Base-by-base conservation (phyloP, 495 filamentous ascomycete genomes). In the Daldinia caldariorum region DNA sequence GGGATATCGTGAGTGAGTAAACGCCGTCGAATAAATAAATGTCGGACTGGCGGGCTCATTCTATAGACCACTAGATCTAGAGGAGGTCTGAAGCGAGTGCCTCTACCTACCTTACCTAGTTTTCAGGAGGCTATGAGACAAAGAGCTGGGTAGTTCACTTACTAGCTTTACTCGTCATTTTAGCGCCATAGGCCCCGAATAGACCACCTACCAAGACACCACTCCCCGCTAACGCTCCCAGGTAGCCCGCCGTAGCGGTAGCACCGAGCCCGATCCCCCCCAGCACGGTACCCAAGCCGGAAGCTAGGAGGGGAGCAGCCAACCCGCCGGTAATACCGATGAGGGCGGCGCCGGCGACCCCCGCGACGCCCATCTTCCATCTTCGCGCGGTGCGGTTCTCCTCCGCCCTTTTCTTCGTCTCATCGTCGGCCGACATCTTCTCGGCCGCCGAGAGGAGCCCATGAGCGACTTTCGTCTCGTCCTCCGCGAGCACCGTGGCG, bases 101-200 rank as follows among this genome's bases (percentile, higher is more conserved):
- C 6, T 9, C 6, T 7, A 7, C 34, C 34, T 35, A 26, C 6
- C 3, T 5, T 7, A 7, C 34, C 34, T 35, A 26, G 12, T 13
- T 53, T 29, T 31, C 10, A 26, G n/a, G n/a, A n/a, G 4, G 8
- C 18, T 35, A 14, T 82, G 63, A 89, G n/a, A n/a, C 89, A 67
- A 57, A 34, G 41, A 49, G 43, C 3, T 3, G 3, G 3, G 26
- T 26, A 26, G 60, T 47, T 14, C 32, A 54, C 69, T 72, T 9
- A 72, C 69, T 77, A 9, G 75, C 75, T 66, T 89, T 82, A 3
- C 91, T 89, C 3, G 91, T 91, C 89, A 94, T 92, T 73, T 91
- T 87, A 8, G 89, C 92, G 6, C 94, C 94, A 70, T 95, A 97
- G 3, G 93, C 91, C 10, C 94, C 94, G 72, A 99, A 97, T 2